Conservation (phyloP, 2,329 filamentous ascomycete species). For the Ophiostoma himal-ulmi region DNA sequence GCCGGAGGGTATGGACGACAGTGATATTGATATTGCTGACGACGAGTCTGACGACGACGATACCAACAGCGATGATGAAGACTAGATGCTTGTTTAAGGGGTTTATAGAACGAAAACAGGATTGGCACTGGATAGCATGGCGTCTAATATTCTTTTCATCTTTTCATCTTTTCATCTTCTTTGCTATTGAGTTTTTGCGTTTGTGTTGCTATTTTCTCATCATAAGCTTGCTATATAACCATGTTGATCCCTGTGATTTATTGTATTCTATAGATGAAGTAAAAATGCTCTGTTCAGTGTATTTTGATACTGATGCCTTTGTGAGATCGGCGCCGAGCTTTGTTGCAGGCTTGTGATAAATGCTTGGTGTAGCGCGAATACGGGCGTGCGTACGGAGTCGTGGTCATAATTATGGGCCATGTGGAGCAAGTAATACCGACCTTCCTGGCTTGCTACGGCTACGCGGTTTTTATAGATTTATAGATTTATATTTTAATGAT, state of each 20-base stretch:
- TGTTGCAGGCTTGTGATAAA: neutral
- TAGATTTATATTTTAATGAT: neutral
- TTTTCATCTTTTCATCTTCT: too few relatives aligned
- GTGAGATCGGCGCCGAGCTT: neutral
- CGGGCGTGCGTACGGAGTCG: neutral
- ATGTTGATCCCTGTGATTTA: neutral
- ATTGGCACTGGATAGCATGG: slow-evolving; percentile 6
- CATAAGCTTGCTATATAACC: neutral
- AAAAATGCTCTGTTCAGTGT: neutral
- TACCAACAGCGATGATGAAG: neutral
- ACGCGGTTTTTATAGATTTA: neutral
- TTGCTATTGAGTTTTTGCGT: neutral
- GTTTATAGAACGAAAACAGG: neutral
- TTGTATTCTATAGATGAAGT: neutral
- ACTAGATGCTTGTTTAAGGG: neutral
- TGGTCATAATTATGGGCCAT: neutral
- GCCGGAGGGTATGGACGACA: slow-evolving; percentile 54
- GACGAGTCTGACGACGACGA: slow-evolving; percentile 33
- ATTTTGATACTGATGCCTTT: neutral
- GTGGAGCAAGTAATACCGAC: neutral
- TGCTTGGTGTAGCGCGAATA: neutral
- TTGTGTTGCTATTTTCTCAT: neutral
- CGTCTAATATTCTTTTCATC: neutral
- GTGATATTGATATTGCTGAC: slow-evolving; percentile 38
- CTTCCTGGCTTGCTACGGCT: neutral